These are phyloP conservation scores for Stropharia rugosoannulata DNA, from an alignment of 768 basidiomycete genomes.

Conservation along the genomic window DNA sequence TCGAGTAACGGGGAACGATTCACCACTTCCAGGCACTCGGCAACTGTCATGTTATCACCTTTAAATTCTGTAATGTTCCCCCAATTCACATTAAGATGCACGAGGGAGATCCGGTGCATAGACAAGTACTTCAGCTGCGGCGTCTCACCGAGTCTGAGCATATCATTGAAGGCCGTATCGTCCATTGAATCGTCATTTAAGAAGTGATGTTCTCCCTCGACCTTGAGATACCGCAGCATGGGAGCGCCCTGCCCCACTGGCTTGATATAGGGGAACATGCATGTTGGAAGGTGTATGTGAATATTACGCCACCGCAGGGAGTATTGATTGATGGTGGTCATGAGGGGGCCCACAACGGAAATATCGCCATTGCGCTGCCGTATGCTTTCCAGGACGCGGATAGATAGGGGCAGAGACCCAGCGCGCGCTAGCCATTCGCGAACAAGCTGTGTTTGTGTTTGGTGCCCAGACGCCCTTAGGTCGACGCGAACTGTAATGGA, in stretches of 20 bases:
- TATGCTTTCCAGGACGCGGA: not conserved
- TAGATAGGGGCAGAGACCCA: constrained; percentile 7
- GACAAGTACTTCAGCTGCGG: not conserved
- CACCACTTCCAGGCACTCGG: not conserved
- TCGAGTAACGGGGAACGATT: not conserved
- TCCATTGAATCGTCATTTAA: not conserved
- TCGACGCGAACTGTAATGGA: not conserved
- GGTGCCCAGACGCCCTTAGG: not conserved
- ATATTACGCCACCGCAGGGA: constrained; percentile 2
- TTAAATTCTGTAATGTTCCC: not conserved
- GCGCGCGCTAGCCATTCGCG: constrained; percentile 7
- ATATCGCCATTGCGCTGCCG: not conserved
- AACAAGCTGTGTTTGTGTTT: not conserved
- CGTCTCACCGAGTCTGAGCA: not conserved
- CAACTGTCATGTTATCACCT: not conserved
- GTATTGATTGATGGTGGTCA: constrained; percentile 1
- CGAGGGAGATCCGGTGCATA: not conserved
- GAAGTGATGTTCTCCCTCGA: constrained; percentile 1
- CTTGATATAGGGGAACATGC: constrained; percentile 2
- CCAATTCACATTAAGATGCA: not conserved
- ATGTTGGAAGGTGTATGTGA: not conserved
- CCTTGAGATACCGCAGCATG: not conserved
- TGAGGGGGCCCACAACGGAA: not conserved
- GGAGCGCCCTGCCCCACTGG: not conserved
- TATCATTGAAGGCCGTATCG: not conserved